Evolutionary conservation across 768 basidiomycete species (phyloP).

Genomic region (Podaxis sp.): DNA sequence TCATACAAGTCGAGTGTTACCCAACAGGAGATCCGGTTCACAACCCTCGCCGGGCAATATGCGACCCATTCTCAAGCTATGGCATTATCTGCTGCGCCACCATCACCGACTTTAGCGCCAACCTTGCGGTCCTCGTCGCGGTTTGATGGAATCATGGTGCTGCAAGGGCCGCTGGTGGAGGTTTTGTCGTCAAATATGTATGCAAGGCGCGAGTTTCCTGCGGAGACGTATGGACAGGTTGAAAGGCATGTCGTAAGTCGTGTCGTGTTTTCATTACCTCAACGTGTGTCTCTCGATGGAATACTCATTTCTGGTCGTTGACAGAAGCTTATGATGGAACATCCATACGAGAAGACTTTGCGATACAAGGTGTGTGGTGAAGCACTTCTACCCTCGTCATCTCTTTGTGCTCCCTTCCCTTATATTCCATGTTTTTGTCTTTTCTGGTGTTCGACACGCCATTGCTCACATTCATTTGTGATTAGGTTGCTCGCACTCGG

Average conservation of each 20-base stretch:
- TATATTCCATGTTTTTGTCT: neutral
- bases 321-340: neutral
- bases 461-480: neutral
- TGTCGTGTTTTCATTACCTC: neutral
- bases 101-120: no score
- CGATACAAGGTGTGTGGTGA: neutral
- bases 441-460: neutral
- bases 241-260: conserved; percentile 1
- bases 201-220: neutral
- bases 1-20: conserved; percentile 5
- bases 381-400: neutral
- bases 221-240: neutral
- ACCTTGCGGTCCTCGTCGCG: neutral
- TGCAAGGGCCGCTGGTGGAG: neutral
- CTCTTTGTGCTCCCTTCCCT: neutral
- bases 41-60: neutral
- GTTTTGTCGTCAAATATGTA: neutral
- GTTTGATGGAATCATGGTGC: neutral
- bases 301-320: neutral
- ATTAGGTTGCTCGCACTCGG: neutral
- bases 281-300: neutral
- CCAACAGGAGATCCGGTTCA: neutral
- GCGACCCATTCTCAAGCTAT: neutral
- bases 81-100: neutral
- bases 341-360: neutral